Evolutionary conservation across 768 basidiomycete species (phyloP), one percentile per base, ranked within the genome.

Genomic region (Russula ochroleuca): DNA sequence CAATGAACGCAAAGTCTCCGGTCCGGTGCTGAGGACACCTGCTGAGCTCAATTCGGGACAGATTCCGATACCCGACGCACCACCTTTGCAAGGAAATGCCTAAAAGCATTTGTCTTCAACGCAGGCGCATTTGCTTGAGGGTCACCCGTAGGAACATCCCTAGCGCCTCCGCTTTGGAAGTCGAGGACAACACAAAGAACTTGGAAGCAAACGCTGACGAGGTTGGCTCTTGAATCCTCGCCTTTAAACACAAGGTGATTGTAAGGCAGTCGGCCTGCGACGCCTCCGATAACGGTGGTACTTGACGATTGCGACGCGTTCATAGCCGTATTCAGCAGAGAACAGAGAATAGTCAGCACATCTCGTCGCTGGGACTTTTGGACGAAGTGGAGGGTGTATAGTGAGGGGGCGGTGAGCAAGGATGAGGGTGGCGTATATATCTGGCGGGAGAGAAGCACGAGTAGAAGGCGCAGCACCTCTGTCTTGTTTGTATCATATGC

Each of bases 301-400:
- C 74, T 80, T 25, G 78, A 74, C 37, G 73, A 68, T 59, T 78
- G 78, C 40, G 85, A 74, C 0, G 87, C 83, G 73, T 88, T 91
- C 81, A 92, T 83, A 59, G 86, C 85, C 11, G 92, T 96, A 72
- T 99, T 99, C 63, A 99, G 78, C 50, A 97, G 77, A 5, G 95
- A 98, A 75, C 96, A 99, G 9, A 99, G 77, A 31, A 98, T 77
- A 4, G 95, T 94, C 60, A 99, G 80, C n/a, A 95, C 87, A 69
- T 94, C 83, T 48, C 89, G 83, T 60, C 93, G 82, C 63, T 87
- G 80, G 58, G 85, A 83, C 73, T 85, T 79, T 73, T 92, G 89
- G 11, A 89, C 87, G 52, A 92, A 79, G 71, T 92, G 83, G 9
- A 90, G 80, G 19, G 91, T 84, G 70, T 91, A 94, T 49, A 83